Percentiles rank a stretch among this genome's conserved stretches.
Evolutionary conservation across 176 grass and related monocot genomes (phyloP).

Genomic region (Rhynchospora tenuis): DNA sequence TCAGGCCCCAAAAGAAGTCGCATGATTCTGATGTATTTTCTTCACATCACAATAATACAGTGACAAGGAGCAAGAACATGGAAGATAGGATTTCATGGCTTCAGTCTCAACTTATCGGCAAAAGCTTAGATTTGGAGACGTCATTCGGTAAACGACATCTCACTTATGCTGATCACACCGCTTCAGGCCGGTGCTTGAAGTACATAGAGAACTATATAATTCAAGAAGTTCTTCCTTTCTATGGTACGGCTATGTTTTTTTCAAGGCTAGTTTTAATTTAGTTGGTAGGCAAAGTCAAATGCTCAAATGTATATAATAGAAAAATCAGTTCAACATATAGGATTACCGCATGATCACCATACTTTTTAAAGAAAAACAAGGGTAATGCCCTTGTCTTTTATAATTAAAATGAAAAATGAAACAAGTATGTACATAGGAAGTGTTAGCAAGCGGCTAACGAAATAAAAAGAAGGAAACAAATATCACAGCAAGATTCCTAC

Average conservation of each 20-base stretch:
- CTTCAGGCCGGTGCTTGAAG: constrained; percentile 53
- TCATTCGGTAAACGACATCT: constrained; percentile 55
- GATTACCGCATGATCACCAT: too few relatives aligned
- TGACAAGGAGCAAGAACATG: neutral
- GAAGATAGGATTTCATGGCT: constrained; percentile 60
- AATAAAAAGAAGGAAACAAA: too few relatives aligned
- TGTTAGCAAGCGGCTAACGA: too few relatives aligned
- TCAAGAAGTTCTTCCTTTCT: constrained; percentile 63
- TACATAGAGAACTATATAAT: constrained; percentile 74
- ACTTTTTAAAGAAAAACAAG: too few relatives aligned
- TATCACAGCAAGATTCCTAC: too few relatives aligned
- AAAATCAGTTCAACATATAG: too few relatives aligned
- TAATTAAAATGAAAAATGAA: too few relatives aligned
- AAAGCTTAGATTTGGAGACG: constrained; percentile 46
- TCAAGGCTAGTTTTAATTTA: neutral
- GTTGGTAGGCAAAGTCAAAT: neutral
- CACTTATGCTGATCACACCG: constrained; percentile 77
- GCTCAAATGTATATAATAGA: too few relatives aligned
- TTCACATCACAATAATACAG: neutral
- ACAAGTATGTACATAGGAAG: too few relatives aligned
- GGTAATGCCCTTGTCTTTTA: too few relatives aligned
- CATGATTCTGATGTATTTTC: neutral
- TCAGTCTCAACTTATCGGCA: constrained; percentile 55
- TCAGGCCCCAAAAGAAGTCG: neutral
- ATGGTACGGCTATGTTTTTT: constrained; percentile 34